Base-by-base conservation (phyloP, 1,284 basidiomycete genomes). In the Neotropicomus parvogracilis region DNA sequence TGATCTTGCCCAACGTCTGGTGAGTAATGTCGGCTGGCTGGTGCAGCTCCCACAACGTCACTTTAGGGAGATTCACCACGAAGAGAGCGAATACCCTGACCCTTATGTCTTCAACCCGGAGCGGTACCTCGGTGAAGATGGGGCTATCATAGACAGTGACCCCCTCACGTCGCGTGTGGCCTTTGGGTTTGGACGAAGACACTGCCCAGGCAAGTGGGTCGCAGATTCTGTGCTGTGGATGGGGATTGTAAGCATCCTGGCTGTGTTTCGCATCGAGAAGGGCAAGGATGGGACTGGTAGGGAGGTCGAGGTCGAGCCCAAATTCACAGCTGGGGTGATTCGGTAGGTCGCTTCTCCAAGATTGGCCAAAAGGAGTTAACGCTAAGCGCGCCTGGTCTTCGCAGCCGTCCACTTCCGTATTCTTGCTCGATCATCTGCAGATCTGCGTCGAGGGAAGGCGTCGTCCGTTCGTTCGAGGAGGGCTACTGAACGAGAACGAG, bases 161-260 rank as follows among this genome's bases (percentile, higher is more conserved):
- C 58, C 66, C 1, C 58, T 67, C 53, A 50, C 32, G 7, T 59
- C 57, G 24, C 65, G 55, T 17, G 54, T 53, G 11, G 65, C 59
- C 4, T 65, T 69, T 54, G 63, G 63, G 21, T 68, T 68, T 28
- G 63, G 63, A 38, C 60, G 63, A 37, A 58, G 68, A 42, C 61
- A 68, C 43, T 69, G 67, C 38, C 63, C 67, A 24, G 66, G 66
- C 1, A 62, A 67, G 43, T 63, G 57, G 54, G 56, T 70, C 17
- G 66, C 65, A 11, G 67, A 69, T 32, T 57, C 64, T 9, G 33
- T 66, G 7, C 24, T 70, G 10, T 70, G 67, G 62, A 67, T 64
- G 43, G 64, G 59, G 0, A 59, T 65, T 2, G 66, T 59, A 35
- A 56, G 59, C n/a, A 59, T 70, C 28, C 46, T 70, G 21, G 55